These are phyloP conservation scores for Phytophthora tubulina DNA, from an alignment of 352 stramenopile species.

Conservation along the genomic window DNA sequence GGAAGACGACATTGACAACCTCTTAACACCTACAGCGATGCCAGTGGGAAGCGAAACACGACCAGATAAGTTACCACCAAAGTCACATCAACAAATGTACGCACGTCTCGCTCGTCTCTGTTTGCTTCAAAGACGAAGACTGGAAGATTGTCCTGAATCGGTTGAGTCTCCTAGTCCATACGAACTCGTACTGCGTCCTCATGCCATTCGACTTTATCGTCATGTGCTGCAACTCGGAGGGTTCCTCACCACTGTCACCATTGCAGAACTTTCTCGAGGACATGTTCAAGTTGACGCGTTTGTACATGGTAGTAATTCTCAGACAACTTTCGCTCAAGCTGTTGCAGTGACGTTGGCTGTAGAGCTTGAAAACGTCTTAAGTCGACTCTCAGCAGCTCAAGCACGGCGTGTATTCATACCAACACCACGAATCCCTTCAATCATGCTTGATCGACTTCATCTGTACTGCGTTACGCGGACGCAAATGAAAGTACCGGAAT, in stretches of 20 bases:
- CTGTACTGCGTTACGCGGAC: conserved; percentile 51
- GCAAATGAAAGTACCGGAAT: conserved; percentile 16
- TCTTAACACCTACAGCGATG: conserved; percentile 75
- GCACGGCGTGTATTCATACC: conserved; percentile 45
- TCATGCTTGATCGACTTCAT: conserved; percentile 74
- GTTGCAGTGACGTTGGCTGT: conserved; percentile 38
- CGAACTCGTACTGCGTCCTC: conserved; percentile 61
- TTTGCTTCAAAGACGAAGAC: conserved; percentile 45
- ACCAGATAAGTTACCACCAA: conserved; percentile 54
- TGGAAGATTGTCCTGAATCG: conserved; percentile 9
- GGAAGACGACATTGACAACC: conserved; percentile 63
- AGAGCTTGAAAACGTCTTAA: conserved; percentile 64
- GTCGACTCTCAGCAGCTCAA: conserved; percentile 55
- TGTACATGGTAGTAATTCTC: conserved; percentile 45
- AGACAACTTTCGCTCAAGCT: conserved; percentile 8
- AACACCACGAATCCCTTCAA: conserved; percentile 38
- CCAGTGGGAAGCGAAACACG: conserved; percentile 33
- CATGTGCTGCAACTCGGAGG: conserved; percentile 57
- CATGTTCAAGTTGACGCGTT: conserved; percentile 71
- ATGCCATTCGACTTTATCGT: conserved; percentile 62
- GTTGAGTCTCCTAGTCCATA: conserved; percentile 24
- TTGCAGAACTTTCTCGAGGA: conserved; percentile 68
- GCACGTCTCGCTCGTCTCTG: conserved; percentile 64
- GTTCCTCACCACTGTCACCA: conserved; percentile 60
- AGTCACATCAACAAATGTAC: conserved; percentile 69